These are phyloP conservation scores for Catunica adiposa DNA, from an alignment of 2,329 filamentous ascomycete genomes.

Conservation along the genomic window DNA sequence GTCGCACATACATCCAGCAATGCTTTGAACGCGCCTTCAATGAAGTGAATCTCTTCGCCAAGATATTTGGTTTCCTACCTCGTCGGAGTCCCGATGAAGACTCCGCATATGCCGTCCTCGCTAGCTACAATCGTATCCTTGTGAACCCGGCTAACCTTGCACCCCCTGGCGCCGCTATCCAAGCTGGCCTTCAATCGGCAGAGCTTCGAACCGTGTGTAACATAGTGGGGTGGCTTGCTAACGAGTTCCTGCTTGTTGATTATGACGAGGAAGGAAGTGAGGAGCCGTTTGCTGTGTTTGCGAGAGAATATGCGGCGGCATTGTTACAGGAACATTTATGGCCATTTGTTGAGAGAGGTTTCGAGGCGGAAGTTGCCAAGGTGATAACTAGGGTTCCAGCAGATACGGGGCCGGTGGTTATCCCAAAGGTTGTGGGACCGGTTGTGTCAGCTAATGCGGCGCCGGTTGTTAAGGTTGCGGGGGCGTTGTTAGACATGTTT, in stretches of 20 bases:
- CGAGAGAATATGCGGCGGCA: slow-evolving; percentile 38
- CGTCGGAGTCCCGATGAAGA: slow-evolving; percentile 32
- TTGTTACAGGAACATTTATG: slow-evolving; percentile 41
- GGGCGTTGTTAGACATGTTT: slow-evolving; percentile 44
- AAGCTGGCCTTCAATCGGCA: slow-evolving; percentile 30
- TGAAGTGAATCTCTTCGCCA: slow-evolving; percentile 36
- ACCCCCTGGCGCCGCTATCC: slow-evolving; percentile 34
- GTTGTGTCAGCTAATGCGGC: slow-evolving; percentile 40
- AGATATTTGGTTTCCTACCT: slow-evolving; percentile 39
- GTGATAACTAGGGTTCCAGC: slow-evolving; percentile 34
- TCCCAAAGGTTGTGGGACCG: slow-evolving; percentile 32
- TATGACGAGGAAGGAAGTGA: slow-evolving; percentile 39
- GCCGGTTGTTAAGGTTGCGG: slow-evolving; percentile 39
- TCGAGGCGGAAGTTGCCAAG: slow-evolving; percentile 39
- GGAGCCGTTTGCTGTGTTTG: slow-evolving; percentile 34
- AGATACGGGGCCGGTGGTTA: slow-evolving; percentile 32
- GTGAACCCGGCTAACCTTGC: slow-evolving; percentile 38
- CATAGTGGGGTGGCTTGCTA: slow-evolving; percentile 39
- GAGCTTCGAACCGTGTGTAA: slow-evolving; percentile 36
- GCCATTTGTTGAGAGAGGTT: slow-evolving; percentile 37
- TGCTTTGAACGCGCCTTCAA: slow-evolving; percentile 41
- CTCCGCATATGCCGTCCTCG: slow-evolving; percentile 36
- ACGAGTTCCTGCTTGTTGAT: slow-evolving; percentile 40
- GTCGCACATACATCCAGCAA: slow-evolving; percentile 42
- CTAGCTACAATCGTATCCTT: slow-evolving; percentile 32